phyloP scores from a whole-genome alignment of 1,139 yeast genomes.

The Arxiozyma slooffiae region DNA sequence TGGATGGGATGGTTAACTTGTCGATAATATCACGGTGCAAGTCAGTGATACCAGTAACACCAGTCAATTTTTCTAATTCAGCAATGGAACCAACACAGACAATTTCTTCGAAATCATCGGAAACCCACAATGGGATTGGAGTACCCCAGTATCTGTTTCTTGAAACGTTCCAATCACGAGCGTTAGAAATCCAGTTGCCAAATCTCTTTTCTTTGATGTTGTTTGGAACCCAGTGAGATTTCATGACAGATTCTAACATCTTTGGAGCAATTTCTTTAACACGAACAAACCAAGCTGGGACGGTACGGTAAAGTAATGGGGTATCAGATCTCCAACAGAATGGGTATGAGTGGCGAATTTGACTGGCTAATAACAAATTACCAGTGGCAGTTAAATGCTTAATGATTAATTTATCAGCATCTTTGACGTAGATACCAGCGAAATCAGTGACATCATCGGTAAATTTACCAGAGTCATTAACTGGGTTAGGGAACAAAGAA shows the following conservation, averaged over 20 bases:
- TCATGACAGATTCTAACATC: constrained; percentile 76
- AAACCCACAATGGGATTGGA: constrained; percentile 95
- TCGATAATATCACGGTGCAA: constrained; percentile 92
- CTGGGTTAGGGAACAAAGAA: constrained; percentile 78
- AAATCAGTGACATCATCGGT: constrained; percentile 64
- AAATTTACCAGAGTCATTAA: constrained; percentile 85
- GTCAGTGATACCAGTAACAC: constrained; percentile 71
- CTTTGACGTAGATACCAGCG: constrained; percentile 83
- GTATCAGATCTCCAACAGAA: constrained; percentile 99
- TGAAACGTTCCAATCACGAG: constrained; percentile 97
- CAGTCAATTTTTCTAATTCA: constrained; percentile 77
- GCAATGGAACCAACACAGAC: constrained; percentile 88
- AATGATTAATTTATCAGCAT: constrained; percentile 87
- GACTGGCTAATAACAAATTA: constrained; percentile 63
- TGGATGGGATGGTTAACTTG: constrained; percentile 86
- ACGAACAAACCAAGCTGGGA: constrained; percentile 98
- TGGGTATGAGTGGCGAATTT: constrained; percentile 92
- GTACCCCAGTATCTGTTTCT: constrained; percentile 99
- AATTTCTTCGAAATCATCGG: constrained; percentile 85
- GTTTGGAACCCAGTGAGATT: constrained; percentile 91
- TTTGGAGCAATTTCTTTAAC: constrained; percentile 77
- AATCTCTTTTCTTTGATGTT: constrained; percentile 89
- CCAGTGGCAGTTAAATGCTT: constrained; percentile 73
- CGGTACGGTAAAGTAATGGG: constrained; percentile 88
- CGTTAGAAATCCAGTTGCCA: constrained; percentile 94